Conservation (phyloP, 108 stramenopile species). For the Seminavis robusta region DNA sequence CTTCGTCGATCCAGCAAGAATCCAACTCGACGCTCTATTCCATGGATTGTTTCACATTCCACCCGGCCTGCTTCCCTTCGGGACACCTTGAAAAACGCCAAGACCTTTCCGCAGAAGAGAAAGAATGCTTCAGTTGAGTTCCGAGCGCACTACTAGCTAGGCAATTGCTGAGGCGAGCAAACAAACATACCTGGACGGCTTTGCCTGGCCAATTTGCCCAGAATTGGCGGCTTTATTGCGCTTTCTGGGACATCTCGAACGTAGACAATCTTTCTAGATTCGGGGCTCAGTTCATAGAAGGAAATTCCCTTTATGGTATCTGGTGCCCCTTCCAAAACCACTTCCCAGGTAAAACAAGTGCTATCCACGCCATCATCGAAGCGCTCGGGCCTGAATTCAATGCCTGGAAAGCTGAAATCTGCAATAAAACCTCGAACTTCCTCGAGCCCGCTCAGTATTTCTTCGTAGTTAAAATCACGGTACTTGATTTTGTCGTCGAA, state of each 20-base stretch:
- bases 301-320: constrained; percentile 75
- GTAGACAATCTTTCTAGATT: constrained; percentile 48
- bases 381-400: constrained; percentile 55
- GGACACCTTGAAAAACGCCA: constrained; percentile 56
- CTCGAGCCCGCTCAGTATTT: constrained; percentile 38
- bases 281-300: constrained; percentile 72
- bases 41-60: too few relatives aligned
- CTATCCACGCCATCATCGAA: constrained; percentile 64
- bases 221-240: constrained; percentile 67
- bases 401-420: constrained; percentile 77
- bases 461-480: constrained; percentile 73
- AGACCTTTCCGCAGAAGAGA: constrained; percentile 51
- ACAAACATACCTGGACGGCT: constrained; percentile 44
- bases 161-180: too few relatives aligned
- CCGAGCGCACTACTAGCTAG: too few relatives aligned
- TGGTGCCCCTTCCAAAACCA: constrained; percentile 50
- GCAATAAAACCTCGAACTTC: constrained; percentile 66
- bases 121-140: constrained; percentile 30
- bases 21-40: too few relatives aligned
- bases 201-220: constrained; percentile 59
- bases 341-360: constrained; percentile 81
- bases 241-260: constrained; percentile 74
- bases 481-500: constrained; percentile 62
- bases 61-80: constrained; percentile 30
- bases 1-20: too few relatives aligned